phyloP scores from a whole-genome alignment of 805 yeast genomes.

The Wickerhamia fluorescens region DNA sequence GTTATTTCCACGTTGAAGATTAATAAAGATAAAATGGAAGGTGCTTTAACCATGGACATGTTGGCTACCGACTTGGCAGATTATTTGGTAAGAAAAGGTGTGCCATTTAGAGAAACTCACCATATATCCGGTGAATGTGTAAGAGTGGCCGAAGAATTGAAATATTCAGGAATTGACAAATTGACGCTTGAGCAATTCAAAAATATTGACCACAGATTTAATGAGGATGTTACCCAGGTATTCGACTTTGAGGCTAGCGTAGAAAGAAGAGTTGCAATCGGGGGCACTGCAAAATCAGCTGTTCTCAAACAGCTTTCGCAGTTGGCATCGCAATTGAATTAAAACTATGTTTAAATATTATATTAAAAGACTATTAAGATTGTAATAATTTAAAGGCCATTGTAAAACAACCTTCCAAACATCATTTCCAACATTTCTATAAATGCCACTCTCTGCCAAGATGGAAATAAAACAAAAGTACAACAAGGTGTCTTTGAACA shows the following conservation, averaged over 20 bases:
- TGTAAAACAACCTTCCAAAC: too few species aligned
- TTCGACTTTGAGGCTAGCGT: slow-evolving; percentile 91
- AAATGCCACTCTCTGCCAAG: too few species aligned
- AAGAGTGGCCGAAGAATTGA: slow-evolving; percentile 73
- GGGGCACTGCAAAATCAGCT: slow-evolving; percentile 94
- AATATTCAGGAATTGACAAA: slow-evolving; percentile 79
- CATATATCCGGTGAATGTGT: slow-evolving; percentile 99
- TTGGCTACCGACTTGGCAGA: slow-evolving; percentile 98
- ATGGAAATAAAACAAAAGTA: too few species aligned
- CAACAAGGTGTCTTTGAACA: too few species aligned
- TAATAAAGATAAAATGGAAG: slow-evolving; percentile 68
- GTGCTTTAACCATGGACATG: slow-evolving; percentile 97
- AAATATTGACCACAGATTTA: slow-evolving; percentile 73
- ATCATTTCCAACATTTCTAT: too few species aligned
- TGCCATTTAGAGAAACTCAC: slow-evolving; percentile 98
- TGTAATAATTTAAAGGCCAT: not conserved
- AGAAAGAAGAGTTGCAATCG: slow-evolving; percentile 93
- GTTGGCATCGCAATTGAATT: slow-evolving; percentile 13
- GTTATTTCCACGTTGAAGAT: slow-evolving; percentile 82
- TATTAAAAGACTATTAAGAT: too few species aligned
- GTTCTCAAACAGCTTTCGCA: slow-evolving; percentile 63
- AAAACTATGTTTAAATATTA: not conserved
- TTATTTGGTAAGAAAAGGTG: slow-evolving; percentile 94
- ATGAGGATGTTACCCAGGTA: slow-evolving; percentile 71
- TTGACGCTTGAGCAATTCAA: slow-evolving; percentile 72